A percentile compares a stretch with the other conserved stretches of the same genome.
Conservation (phyloP, 768 basidiomycete genomes). For the Suillus spraguei region DNA sequence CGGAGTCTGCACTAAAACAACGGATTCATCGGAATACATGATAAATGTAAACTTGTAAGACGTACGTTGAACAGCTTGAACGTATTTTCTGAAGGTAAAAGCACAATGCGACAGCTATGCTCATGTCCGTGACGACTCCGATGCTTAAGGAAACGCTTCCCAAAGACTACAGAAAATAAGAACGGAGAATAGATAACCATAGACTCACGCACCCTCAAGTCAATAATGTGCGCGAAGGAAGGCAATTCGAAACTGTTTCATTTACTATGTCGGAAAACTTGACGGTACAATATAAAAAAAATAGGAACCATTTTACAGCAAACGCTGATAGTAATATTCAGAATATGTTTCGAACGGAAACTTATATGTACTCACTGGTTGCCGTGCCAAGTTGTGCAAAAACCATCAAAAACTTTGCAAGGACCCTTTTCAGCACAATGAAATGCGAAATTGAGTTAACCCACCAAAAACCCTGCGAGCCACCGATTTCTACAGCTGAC, state of each 20-base stretch:
- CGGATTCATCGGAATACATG: constrained; percentile 6
- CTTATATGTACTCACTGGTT: constrained; percentile 33
- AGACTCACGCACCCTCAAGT: constrained; percentile 44
- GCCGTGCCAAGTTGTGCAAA: constrained; percentile 52
- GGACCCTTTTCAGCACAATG: constrained; percentile 3
- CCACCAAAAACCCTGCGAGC: constrained; percentile 49
- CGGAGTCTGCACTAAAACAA: constrained; percentile 48
- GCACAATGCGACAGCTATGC: no score
- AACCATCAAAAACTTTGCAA: constrained; percentile 45
- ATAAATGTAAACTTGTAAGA: constrained; percentile 7
- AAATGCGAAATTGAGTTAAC: constrained; percentile 16
- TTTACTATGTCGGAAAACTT: background rate
- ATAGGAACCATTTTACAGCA: constrained; percentile 44
- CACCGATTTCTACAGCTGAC: constrained; percentile 57
- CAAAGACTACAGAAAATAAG: constrained; percentile 37
- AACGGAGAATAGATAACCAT: background rate
- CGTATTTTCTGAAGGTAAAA: no score
- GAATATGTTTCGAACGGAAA: background rate
- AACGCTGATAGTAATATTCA: constrained; percentile 38
- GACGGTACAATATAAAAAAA: background rate
- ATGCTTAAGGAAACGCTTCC: constrained; percentile 51
- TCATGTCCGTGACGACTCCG: no score
- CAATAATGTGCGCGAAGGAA: constrained; percentile 42
- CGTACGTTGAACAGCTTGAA: constrained; percentile 48
- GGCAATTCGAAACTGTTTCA: constrained; percentile 42